Base-by-base conservation (phyloP, 306 rosid species). In the Astragalus glycyphyllos region DNA sequence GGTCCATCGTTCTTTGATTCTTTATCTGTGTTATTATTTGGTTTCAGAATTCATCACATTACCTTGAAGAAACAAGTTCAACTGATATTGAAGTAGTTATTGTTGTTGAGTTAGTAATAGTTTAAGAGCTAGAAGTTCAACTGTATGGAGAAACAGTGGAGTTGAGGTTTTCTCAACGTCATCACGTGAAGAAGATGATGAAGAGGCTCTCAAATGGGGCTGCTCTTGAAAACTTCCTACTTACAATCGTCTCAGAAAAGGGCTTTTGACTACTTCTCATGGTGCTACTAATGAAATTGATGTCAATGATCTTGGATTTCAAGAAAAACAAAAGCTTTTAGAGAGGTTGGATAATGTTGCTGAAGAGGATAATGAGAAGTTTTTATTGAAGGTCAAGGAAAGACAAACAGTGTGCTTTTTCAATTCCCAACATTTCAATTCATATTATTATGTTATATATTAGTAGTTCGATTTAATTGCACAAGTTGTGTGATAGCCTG, bases 121-220 rank as follows among this genome's bases (percentile, higher is more conserved):
- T 40, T 48, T 75, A 13, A 4, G 85, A 59, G 63, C 42, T 0
- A n/a, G 84, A 50, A 79, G 76, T 59, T 73, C 90, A 0, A 53
- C 87, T 0, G 48, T 42, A 6, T 87, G 96, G 91, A 86, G 84
- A 72, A 74, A 73, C 82, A 77, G 61, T 63, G 73, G 68, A 5
- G 67, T 50, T 13, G 92, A 87, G 15, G 77, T 79, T 32, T 92
- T 89, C 69, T 81, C 92, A 0, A 80, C 74, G 12, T 87, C 96
- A n/a, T 58, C 76, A 1, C 73, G 64, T 1, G 75, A 79, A n/a
- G 92, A 86, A 42, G 82, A 89, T 0, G 96, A 89, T 50, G 96
- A 88, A 83, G 89, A 76, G 58, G 95, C 95, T 79, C 88, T 92
- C 6, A 85, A 84, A 58, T 87, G 96, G n/a, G 96, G 89, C 90